Evolutionary conservation across 1,139 yeast genomes (phyloP), one percentile per base, ranked within the genome.

Genomic region (Keqinozyma sinolaborantium): DNA sequence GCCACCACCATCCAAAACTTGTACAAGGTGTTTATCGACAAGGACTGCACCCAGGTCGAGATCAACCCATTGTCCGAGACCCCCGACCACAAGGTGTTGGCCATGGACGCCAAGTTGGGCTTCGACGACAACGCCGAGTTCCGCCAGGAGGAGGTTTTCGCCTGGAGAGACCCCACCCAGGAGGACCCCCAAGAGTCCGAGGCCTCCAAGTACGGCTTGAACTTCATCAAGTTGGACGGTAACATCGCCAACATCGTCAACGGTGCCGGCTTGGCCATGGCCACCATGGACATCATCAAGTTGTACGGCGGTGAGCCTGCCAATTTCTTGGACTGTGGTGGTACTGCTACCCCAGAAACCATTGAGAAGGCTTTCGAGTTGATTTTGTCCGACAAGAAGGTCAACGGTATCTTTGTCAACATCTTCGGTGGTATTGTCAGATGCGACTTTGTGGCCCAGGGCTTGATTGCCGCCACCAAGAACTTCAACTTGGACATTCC

Each of bases 201-300:
- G 62, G 98, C 98, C 45, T 74, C 94, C 52, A 70, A 85, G 62
- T 83, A 81, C 58, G 95, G 90, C 51, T 79, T 92, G 59, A 92
- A 92, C 74, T 94, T 92, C 64, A 94, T 92, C 73, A 92, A 94
- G 73, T 82, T 92, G 58, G 95, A 92, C 59, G 99, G 98, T 65
- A 86, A 87, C 75, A 90, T 92, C 57, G 99, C 98, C 55, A 92
- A 96, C 74, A 76, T 92, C 46, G 99, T 92, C 60, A 92, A 92
- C 65, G 99, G 99, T 73, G 99, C 99, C 38, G 99, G 99, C 67
- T 79, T 92, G 58, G 99, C 99, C 54, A 92, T 92, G 99, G 98
- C 99, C 53, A 92, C 99, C 48, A 90, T 92, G 97, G 99, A 92
- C 67, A 95, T 94, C 62, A 87, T 92, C 73, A 90, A 94, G 73